Percentiles rank a stretch among this genome's conserved stretches.
Conservation (phyloP, 306 rosid species). For the Quercus mongolica region DNA sequence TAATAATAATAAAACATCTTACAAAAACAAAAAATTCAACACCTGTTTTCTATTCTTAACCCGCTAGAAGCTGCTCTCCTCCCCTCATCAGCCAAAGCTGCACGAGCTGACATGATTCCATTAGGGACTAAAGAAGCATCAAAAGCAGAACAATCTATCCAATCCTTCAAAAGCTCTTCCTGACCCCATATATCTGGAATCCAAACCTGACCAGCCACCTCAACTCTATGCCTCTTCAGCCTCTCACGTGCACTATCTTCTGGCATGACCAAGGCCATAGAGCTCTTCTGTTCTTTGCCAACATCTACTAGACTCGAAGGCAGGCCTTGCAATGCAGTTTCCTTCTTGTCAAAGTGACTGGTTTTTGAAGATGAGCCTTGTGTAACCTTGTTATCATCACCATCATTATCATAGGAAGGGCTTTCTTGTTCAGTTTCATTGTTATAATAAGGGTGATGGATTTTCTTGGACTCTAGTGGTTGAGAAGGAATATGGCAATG, state of each 20-base stretch:
- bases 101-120: slow-evolving; percentile 60
- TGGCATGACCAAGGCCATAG: background rate
- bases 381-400: background rate
- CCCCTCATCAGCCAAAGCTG: slow-evolving; percentile 62
- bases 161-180: slow-evolving; percentile 77
- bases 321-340: background rate
- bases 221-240: slow-evolving; percentile 67
- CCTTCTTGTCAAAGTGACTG: slow-evolving; percentile 15
- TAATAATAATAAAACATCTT: background rate
- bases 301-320: background rate
- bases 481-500: slow-evolving; percentile 7
- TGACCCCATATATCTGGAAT: slow-evolving; percentile 96
- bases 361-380: slow-evolving; percentile 18
- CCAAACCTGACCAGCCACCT: slow-evolving; percentile 77
- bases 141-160: slow-evolving; percentile 75
- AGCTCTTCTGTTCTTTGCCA: background rate
- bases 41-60: slow-evolving; percentile 58
- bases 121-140: slow-evolving; percentile 63
- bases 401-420: background rate
- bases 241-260: slow-evolving; percentile 67
- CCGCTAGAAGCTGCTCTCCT: slow-evolving; percentile 40
- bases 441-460: background rate
- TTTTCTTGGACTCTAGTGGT: slow-evolving; percentile 26
- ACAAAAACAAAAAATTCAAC: slow-evolving; percentile 21
- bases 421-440: background rate